A percentile compares a stretch with the other conserved stretches of the same genome.
These are phyloP conservation scores for Eragrostis tef DNA, from an alignment of 202 grass and related monocot species.

Conservation along the genomic window DNA sequence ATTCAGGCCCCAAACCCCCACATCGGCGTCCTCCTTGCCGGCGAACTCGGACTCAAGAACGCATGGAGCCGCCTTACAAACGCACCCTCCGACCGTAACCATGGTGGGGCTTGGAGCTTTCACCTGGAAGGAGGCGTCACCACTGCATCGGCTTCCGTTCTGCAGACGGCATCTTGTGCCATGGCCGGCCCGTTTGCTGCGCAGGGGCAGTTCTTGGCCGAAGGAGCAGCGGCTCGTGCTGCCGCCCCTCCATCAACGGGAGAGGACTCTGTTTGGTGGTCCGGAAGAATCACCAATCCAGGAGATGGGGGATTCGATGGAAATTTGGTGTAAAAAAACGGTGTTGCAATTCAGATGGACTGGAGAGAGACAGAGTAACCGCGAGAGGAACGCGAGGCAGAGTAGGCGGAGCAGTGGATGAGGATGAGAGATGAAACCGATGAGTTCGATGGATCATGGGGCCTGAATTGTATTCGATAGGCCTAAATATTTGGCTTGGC, in stretches of 20 bases:
- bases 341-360: background rate
- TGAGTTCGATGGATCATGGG: no score
- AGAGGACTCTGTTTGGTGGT: background rate
- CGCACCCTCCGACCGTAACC: conserved; percentile 23
- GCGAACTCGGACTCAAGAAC: conserved; percentile 49
- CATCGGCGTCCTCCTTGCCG: conserved; percentile 45
- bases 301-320: background rate
- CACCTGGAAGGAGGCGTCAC: background rate
- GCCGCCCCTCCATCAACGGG: conserved; percentile 44
- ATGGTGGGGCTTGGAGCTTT: conserved; percentile 21
- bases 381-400: background rate
- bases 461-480: no score
- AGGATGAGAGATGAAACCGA: background rate
- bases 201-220: conserved; percentile 20
- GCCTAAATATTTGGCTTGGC: no score
- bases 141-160: background rate
- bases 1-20: conserved; percentile 33
- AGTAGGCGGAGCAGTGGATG: background rate
- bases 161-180: background rate
- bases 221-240: conserved; percentile 49
- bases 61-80: conserved; percentile 51
- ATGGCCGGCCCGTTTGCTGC: background rate
- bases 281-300: background rate
- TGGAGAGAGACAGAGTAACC: background rate
- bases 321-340: background rate